Evolutionary conservation across 495 filamentous ascomycete genomes (phyloP), one percentile per base, ranked within the genome.

Genomic region (Aspergillus bridgeri): DNA sequence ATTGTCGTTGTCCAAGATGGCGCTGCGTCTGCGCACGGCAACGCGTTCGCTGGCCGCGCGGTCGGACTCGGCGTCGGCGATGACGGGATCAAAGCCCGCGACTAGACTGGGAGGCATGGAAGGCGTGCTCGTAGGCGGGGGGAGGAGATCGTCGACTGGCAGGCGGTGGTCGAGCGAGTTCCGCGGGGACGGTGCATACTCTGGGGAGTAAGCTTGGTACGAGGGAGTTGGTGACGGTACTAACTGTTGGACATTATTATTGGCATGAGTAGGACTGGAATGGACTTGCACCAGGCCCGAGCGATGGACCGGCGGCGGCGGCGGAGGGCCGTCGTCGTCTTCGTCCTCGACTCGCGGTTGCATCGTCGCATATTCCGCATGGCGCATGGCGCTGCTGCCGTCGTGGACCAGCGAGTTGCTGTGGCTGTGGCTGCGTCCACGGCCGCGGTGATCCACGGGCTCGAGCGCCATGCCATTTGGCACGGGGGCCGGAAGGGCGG

Each of bases 261-360:
- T 38, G 33, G 33, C 33, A 38, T 38, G 33, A 38, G 13, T 38
- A 38, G 33, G 33, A 25, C 62, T 59, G 22, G 63, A 54, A 38
- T 38, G 33, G 11, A 29, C 11, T 38, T 73, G 68, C 15, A 62
- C 65, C 63, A 72, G 59, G 18, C 62, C 64, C 29, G 73, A 71
- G 64, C 75, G 74, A 74, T 74, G 81, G 47, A 70, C 75, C 52
- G 79, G 78, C 20, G 74, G 75, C 56, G 77, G 77, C 17, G 80
- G 79, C 48, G 81, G 79, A 29, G 73, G 63, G 2, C 59, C 69
- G 45, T 83, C 78, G 25, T 85, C 79, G n/a, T 83, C 81, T 48
- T 84, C 86, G 66, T 89, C 86, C 63, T 88, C 86, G 46, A 89
- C 86, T 5, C 80, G 83, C 21, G 85, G 83, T 57, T 89, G 86